phyloP scores from a whole-genome alignment of 108 stramenopile genomes.

The Seminavis robusta region DNA sequence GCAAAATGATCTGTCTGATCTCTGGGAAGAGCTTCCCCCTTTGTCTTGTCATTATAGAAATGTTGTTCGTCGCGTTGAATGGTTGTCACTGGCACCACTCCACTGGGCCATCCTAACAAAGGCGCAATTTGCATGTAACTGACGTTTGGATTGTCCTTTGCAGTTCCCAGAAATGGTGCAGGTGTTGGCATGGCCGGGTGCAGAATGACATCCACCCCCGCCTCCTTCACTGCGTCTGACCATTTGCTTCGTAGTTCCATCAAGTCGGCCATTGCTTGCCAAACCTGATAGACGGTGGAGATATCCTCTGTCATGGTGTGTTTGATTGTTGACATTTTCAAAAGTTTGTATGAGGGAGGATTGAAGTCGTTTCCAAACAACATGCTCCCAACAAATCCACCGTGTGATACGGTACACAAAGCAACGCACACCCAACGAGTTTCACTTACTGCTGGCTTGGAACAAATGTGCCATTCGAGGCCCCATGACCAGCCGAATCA shows the following conservation, averaged over 20 bases:
- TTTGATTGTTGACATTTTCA: too few relatives aligned
- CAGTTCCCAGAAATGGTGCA: slow-evolving; percentile 6
- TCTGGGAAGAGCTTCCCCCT: slow-evolving; percentile 7
- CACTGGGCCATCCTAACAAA: slow-evolving; percentile 11
- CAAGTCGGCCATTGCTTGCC: slow-evolving; percentile 11
- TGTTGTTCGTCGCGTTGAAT: slow-evolving; percentile 2
- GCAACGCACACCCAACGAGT: too few relatives aligned
- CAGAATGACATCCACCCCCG: slow-evolving; percentile 13
- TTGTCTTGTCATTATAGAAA: too few relatives aligned
- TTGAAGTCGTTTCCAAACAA: too few relatives aligned
- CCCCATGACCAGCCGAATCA: too few relatives aligned
- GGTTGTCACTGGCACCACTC: slow-evolving; percentile 13
- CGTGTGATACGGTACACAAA: too few relatives aligned
- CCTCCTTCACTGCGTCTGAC: not conserved
- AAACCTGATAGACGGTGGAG: not conserved
- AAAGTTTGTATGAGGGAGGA: too few relatives aligned
- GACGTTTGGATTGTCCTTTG: slow-evolving; percentile 1
- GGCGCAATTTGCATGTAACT: slow-evolving; percentile 14
- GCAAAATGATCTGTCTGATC: slow-evolving; percentile 13
- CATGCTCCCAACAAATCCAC: too few relatives aligned
- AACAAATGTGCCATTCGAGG: too few relatives aligned
- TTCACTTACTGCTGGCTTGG: too few relatives aligned
- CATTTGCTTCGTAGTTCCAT: not conserved
- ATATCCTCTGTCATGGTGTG: too few relatives aligned
- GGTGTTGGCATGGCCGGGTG: slow-evolving; percentile 15